Conservation (phyloP, 1,284 basidiomycete genomes). For the Stereum hirsutum region DNA sequence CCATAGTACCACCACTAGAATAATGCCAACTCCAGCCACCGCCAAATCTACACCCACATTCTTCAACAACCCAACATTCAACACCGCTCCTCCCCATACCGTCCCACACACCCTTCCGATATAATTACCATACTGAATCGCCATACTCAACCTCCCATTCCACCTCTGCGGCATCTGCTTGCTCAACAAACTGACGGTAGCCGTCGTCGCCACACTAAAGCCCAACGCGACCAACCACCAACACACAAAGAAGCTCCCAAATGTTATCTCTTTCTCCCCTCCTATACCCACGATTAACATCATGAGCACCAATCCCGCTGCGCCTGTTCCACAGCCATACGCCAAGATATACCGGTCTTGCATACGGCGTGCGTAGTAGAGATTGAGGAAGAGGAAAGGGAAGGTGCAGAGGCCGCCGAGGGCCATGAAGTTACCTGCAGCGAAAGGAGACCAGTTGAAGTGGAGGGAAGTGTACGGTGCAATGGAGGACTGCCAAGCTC, state of each 20-base stretch:
- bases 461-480: constrained; percentile 48
- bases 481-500: constrained; percentile 64
- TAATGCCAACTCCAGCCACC: constrained; percentile 46
- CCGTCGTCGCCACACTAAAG: constrained; percentile 60
- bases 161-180: constrained; percentile 57
- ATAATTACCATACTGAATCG: constrained; percentile 63
- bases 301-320: constrained; percentile 42
- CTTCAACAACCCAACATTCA: constrained; percentile 53
- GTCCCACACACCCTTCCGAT: constrained; percentile 53
- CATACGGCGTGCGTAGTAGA: constrained; percentile 44
- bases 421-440: constrained; percentile 63
- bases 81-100: constrained; percentile 58
- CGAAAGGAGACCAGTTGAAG: constrained; percentile 51
- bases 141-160: constrained; percentile 46
- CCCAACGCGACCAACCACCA: constrained; percentile 64
- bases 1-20: constrained; percentile 50
- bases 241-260: constrained; percentile 41
- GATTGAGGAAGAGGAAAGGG: constrained; percentile 57
- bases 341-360: constrained; percentile 57
- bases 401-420: constrained; percentile 52
- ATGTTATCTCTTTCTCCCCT: constrained; percentile 27
- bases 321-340: constrained; percentile 39
- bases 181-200: constrained; percentile 53
- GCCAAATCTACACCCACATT: constrained; percentile 56
- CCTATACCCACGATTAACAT: constrained; percentile 32